Evolutionary conservation across 2,329 filamentous ascomycete genomes (phyloP), one percentile per base, ranked within the genome.

Genomic region (Fusarium buxicola): DNA sequence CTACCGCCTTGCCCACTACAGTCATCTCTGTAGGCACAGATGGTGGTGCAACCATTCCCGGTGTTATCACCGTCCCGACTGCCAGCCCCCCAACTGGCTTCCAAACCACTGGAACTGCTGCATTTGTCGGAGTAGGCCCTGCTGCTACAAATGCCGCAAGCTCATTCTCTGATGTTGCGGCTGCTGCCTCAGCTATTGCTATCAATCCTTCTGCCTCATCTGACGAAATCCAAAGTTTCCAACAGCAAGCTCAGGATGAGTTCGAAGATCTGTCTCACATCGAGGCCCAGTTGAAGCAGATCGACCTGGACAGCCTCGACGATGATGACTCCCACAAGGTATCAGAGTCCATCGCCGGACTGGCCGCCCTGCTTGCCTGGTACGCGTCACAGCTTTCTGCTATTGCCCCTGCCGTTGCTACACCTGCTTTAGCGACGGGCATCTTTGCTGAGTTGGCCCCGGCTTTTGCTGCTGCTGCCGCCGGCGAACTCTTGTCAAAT

Each of bases 171-270:
- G 31, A 38, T 13, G 18, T 58, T 11, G 55, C 49, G 10, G n/a
- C n/a, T 38, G 48, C 55, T 8, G 55, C 55, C 25, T 58, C 55
- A 3, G 38, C 48, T 16, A 53, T 58, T 28, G 55, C 55, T 21
- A 43, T 43, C 43, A 58, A 54, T 15, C 55, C 55, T 10, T 43
- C 55, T 11, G 48, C 55, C 2, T 58, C 55, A 3, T 36, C n/a
- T 5, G 55, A 54, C 2, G 55, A 58, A 2, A 18, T 54, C n/a
- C 10, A 43, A 7, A 24, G 10, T 5, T 58, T 58, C 30, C 35
- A 58, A 10, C 21, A 48, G 8, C 28, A 46, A 15, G 49, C 55
- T 9, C 48, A 58, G 28, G 30, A 53, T 5, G 34, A 58, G 18
- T 38, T 43, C 13, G 41, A 54, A 3, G 24, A 54, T 12, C 48